Conservation (phyloP, 352 stramenopile genomes). For the Pythium aquatile region DNA sequence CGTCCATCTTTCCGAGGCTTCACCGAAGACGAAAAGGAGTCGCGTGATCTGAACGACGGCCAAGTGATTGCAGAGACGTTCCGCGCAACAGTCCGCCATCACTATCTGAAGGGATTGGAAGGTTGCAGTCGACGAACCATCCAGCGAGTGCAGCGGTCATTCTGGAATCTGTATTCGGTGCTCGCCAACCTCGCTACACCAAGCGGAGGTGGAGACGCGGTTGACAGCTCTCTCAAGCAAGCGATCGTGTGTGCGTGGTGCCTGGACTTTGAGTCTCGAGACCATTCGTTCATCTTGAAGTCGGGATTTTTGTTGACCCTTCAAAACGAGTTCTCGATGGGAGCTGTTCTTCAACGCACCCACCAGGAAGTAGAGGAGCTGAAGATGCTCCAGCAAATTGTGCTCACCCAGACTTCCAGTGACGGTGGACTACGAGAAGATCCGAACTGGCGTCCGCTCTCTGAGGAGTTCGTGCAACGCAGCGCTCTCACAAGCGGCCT, state of each 20-base stretch:
- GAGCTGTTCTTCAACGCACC: slow-evolving; percentile 36
- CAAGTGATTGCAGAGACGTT: slow-evolving; percentile 82
- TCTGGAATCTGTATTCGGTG: slow-evolving; percentile 73
- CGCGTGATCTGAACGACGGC: slow-evolving; percentile 70
- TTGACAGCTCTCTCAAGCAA: slow-evolving; percentile 70
- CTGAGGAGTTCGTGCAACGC: slow-evolving; percentile 77
- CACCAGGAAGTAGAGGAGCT: slow-evolving; percentile 26
- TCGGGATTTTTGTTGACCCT: slow-evolving; percentile 71
- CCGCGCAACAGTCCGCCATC: slow-evolving; percentile 78
- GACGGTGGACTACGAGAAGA: slow-evolving; percentile 28
- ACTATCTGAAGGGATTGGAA: slow-evolving; percentile 87
- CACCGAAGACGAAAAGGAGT: slow-evolving; percentile 83
- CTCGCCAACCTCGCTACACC: slow-evolving; percentile 55
- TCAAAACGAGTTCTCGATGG: slow-evolving; percentile 75
- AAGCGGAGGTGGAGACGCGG: slow-evolving; percentile 23
- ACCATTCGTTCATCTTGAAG: slow-evolving; percentile 82
- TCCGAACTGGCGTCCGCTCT: slow-evolving; percentile 79
- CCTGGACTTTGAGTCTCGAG: slow-evolving; percentile 80
- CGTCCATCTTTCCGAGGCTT: slow-evolving; percentile 81
- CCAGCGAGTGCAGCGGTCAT: slow-evolving; percentile 58
- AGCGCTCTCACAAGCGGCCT: slow-evolving; percentile 62
- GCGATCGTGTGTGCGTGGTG: slow-evolving; percentile 79
- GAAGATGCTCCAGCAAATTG: slow-evolving; percentile 13
- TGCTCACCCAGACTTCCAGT: not conserved
- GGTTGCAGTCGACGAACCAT: slow-evolving; percentile 66